Evolutionary conservation across 768 basidiomycete species (phyloP).

Genomic region (Russula ochroleuca): DNA sequence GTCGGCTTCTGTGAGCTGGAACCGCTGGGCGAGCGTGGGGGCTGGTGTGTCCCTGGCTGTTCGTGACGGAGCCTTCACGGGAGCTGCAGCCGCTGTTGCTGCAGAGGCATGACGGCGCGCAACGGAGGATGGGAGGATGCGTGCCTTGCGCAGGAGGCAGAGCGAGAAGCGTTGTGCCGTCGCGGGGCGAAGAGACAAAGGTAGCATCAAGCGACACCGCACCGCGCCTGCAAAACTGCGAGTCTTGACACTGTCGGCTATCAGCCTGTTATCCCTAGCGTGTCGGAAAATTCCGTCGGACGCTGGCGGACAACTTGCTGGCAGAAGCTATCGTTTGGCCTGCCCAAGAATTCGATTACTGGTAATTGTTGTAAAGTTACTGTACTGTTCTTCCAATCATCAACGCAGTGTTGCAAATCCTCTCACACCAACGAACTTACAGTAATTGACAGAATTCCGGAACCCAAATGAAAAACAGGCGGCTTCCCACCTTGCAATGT

Average conservation of each 20-base stretch:
- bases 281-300: too few species aligned
- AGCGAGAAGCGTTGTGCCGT: not conserved
- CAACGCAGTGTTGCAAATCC: too few species aligned
- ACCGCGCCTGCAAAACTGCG: not conserved
- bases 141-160: not conserved
- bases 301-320: too few species aligned
- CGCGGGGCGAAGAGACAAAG: not conserved
- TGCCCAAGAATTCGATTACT: too few species aligned
- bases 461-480: too few species aligned
- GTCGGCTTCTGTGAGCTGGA: slow-evolving; percentile 60
- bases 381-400: too few species aligned
- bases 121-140: not conserved
- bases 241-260: not conserved
- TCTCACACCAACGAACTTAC: too few species aligned
- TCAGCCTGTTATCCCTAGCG: too few species aligned
- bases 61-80: not conserved
- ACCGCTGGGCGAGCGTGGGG: slow-evolving; percentile 20
- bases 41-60: not conserved
- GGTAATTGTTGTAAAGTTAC: too few species aligned
- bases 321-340: too few species aligned
- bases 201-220: not conserved
- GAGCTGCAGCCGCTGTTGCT: slow-evolving; percentile 12
- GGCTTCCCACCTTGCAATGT: too few species aligned
- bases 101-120: slow-evolving; percentile 17
- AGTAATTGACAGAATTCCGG: too few species aligned